Evolutionary conservation across 768 basidiomycete genomes (phyloP).

Genomic region (Leccinum truebloodii): DNA sequence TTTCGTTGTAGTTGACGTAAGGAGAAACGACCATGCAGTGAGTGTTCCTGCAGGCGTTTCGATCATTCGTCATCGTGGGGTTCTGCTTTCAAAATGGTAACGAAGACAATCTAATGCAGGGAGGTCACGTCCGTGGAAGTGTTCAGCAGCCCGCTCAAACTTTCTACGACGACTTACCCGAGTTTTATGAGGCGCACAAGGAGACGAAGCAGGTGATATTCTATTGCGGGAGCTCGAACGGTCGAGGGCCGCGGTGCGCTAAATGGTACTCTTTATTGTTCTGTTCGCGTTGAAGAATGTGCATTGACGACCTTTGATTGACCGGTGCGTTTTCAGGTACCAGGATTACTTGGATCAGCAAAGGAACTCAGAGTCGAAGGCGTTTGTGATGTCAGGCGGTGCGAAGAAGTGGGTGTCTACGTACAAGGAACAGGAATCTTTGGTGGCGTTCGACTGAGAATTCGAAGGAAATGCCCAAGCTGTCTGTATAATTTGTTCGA

Average conservation of each 20-base stretch:
- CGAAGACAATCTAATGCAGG: conserved; percentile 33
- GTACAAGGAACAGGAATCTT: conserved; percentile 32
- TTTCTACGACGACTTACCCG: conserved; percentile 46
- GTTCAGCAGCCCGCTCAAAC: conserved; percentile 50
- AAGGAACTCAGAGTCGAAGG: conserved; percentile 36
- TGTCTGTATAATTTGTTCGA: not conserved
- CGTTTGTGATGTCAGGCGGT: conserved; percentile 46
- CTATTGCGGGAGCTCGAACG: conserved; percentile 53
- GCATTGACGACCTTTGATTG: not conserved
- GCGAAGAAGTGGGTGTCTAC: conserved; percentile 39
- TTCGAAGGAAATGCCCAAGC: not conserved
- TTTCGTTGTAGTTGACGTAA: conserved; percentile 52
- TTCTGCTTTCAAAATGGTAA: not conserved
- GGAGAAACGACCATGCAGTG: conserved; percentile 48
- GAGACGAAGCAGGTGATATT: conserved; percentile 48
- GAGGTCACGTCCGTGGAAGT: conserved; percentile 55
- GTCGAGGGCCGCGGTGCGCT: conserved; percentile 54
- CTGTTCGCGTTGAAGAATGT: conserved; percentile 7
- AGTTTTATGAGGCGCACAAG: conserved; percentile 43
- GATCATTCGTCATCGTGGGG: not conserved
- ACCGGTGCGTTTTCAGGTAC: conserved; percentile 38
- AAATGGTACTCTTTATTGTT: conserved; percentile 43
- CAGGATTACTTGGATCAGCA: conserved; percentile 46
- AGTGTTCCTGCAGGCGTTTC: conserved; percentile 10
- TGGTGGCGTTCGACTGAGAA: conserved; percentile 24